Base-by-base conservation (phyloP, 2,329 filamentous ascomycete genomes). In the Penicillium sp. region DNA sequence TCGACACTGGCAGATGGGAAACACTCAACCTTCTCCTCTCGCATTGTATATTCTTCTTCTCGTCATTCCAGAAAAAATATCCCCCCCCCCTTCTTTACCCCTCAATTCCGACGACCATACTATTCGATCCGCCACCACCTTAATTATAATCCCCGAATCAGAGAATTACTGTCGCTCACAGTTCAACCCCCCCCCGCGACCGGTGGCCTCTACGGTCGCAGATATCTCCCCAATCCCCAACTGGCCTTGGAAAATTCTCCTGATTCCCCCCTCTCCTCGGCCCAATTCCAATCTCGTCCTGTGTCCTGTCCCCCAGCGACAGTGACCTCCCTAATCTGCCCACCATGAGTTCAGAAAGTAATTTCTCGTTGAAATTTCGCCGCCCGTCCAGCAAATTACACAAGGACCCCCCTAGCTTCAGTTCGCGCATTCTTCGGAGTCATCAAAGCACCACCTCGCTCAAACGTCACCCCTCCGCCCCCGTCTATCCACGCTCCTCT, bases 391-490 rank as follows among this genome's bases (percentile, higher is more conserved):
- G 73, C 72, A 80, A 79, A 71, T 75, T 80, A 59, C 76, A 77
- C 70, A 82, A 82, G 70, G 78, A 81, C 45, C 73, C 79, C 67
- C 78, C 79, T 61, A 77, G 75, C 63, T 76, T 78, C 63, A 71
- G 71, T 66, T 76, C 76, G 59, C 74, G 75, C 62, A 74, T 78
- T 63, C 75, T 81, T 64, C 77, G 76, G 60, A 80, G 76, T 67
- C 79, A 79, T 64, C 75, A 79, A 65, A 81, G 78, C 68, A 75
- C 73, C 65, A 75, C 75, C 49, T 78, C 78, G 55, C 74, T 82
- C 60, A 81, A 79, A 67, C 75, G 80, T 68, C 79, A 81, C 67
- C 80, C 80, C 35, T 82, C 80, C 58, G 80, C 80, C 26, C 79
- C 79, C 28, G 76, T 79, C 37, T 79, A 79, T 60, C 79, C 79